These are phyloP conservation scores for Exophiala spinifera DNA, from an alignment of 2,329 filamentous ascomycete genomes.

Conservation along the genomic window DNA sequence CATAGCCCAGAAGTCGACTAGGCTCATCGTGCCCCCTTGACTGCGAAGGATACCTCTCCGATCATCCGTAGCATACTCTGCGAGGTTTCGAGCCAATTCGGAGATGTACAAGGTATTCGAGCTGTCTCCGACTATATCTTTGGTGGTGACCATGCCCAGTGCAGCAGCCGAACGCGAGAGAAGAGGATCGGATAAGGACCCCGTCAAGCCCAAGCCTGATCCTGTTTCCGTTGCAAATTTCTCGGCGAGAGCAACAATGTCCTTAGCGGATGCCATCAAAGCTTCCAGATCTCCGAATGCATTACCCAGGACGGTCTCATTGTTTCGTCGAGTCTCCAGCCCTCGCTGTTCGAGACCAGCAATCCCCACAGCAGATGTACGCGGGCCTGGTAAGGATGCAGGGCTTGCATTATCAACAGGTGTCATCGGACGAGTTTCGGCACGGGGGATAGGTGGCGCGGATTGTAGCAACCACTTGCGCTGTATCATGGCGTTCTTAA, in stretches of 20 bases:
- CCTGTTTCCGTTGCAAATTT: conserved; percentile 70
- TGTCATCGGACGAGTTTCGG: conserved; percentile 34
- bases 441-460: conserved; percentile 79
- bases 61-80: conserved; percentile 87
- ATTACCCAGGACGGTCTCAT: conserved; percentile 85
- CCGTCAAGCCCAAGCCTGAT: conserved; percentile 51
- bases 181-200: conserved; percentile 64
- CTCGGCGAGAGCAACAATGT: conserved; percentile 90
- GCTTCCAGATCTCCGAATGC: conserved; percentile 96
- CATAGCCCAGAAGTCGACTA: conserved; percentile 89
- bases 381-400: conserved; percentile 33
- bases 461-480: conserved; percentile 92
- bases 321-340: conserved; percentile 82
- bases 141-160: conserved; percentile 86
- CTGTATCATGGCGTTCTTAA: conserved; percentile 85
- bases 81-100: conserved; percentile 77
- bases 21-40: conserved; percentile 81
- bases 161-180: conserved; percentile 79
- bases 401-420: conserved; percentile 5
- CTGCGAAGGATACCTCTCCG: conserved; percentile 70
- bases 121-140: conserved; percentile 81
- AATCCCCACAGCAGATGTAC: conserved; percentile 72
- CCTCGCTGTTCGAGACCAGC: conserved; percentile 86
- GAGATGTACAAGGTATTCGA: conserved; percentile 84
- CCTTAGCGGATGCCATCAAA: conserved; percentile 94